These are phyloP conservation scores for Secale cereale DNA, from an alignment of 176 grass and related monocot species.

Conservation along the genomic window DNA sequence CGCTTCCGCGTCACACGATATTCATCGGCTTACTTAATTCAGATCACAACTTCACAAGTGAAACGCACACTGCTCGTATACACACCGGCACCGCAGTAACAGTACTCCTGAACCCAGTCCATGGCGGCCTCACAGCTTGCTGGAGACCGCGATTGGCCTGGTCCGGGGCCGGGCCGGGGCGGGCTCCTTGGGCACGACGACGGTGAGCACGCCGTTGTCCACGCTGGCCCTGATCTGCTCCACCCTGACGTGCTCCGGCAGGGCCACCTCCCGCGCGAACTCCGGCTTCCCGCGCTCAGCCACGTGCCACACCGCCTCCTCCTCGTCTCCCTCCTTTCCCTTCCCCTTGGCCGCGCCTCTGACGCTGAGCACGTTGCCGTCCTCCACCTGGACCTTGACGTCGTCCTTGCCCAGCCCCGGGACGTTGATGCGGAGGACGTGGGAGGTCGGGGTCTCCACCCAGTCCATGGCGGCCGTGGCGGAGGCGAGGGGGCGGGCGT, in stretches of 20 bases:
- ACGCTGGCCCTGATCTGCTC: conserved; percentile 69
- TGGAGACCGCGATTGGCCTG: conserved; percentile 66
- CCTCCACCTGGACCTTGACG: conserved; percentile 78
- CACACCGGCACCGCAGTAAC: too few relatives aligned
- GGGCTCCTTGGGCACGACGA: conserved; percentile 73
- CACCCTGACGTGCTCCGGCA: conserved; percentile 55
- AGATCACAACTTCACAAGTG: too few relatives aligned
- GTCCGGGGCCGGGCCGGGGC: conserved; percentile 42
- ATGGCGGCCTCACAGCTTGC: conserved; percentile 52
- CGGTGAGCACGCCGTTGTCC: conserved; percentile 74
- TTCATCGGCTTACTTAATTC: too few relatives aligned
- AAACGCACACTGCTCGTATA: too few relatives aligned
- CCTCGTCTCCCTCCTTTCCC: not conserved
- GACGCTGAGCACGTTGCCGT: conserved; percentile 73
- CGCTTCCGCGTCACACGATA: too few relatives aligned
- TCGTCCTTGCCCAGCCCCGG: conserved; percentile 71
- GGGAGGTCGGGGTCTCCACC: conserved; percentile 76
- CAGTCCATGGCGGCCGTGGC: conserved; percentile 63
- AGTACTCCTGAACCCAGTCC: too few relatives aligned
- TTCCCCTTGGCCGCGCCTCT: conserved; percentile 13
- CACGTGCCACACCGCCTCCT: conserved; percentile 65
- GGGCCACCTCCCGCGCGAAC: conserved; percentile 55
- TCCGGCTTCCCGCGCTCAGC: conserved; percentile 65
- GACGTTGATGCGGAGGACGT: conserved; percentile 66
- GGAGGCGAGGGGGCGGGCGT: conserved; percentile 35